These are phyloP conservation scores for Yarrowia sp. DNA, from an alignment of 805 yeast genomes.

Conservation along the genomic window DNA sequence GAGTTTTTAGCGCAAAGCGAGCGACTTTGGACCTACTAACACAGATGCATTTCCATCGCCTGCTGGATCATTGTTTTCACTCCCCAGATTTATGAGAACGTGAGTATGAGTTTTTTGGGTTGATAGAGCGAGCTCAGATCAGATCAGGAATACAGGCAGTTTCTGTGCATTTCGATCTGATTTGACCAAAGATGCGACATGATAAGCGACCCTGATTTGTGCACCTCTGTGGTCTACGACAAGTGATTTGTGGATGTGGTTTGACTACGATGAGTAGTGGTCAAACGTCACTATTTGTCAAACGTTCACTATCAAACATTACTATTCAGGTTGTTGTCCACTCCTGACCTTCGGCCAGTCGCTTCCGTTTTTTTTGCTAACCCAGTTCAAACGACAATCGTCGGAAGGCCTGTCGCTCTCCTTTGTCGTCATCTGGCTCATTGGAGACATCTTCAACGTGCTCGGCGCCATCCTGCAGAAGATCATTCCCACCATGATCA, in stretches of 20 bases:
- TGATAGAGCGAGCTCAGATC: no score
- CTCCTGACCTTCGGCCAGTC: background rate
- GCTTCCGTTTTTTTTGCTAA: background rate
- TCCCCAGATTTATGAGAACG: slow-evolving; percentile 91
- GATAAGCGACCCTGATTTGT: no score
- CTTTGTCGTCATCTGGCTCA: slow-evolving; percentile 86
- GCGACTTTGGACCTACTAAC: background rate
- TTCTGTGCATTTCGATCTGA: background rate
- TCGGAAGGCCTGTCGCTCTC: slow-evolving; percentile 86
- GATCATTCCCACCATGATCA: slow-evolving; percentile 89
- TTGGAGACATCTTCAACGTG: slow-evolving; percentile 92
- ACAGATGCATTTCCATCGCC: slow-evolving; percentile 80
- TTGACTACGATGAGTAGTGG: no score
- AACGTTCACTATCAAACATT: no score
- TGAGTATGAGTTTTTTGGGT: slow-evolving; percentile 33
- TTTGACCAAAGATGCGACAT: no score
- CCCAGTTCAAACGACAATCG: slow-evolving; percentile 65
- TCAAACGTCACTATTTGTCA: no score
- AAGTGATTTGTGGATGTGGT: no score
- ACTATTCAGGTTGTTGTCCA: no score
- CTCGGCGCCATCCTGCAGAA: slow-evolving; percentile 88
- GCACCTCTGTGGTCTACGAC: no score
- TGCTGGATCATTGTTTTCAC: slow-evolving; percentile 98
- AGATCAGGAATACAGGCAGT: no score
- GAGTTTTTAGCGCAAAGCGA: slow-evolving; percentile 27